A percentile compares a stretch with the other conserved stretches of the same genome.
Evolutionary conservation across 2,329 filamentous ascomycete species (phyloP).

Genomic region (Magnaporthiopsis rhizophila): DNA sequence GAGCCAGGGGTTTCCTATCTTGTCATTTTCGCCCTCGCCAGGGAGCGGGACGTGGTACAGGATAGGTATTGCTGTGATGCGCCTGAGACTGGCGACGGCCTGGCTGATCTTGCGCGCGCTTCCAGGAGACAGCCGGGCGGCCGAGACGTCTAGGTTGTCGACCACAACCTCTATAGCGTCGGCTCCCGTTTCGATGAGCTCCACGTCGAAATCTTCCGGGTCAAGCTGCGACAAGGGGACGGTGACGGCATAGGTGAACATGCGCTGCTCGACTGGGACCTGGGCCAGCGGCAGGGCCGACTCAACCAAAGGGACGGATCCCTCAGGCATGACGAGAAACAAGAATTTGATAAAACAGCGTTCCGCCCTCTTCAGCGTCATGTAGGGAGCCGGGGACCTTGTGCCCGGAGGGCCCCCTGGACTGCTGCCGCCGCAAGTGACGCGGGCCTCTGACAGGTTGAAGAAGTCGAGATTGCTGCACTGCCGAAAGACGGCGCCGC

Average conservation of each 20-base stretch:
- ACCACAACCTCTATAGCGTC: conserved; percentile 60
- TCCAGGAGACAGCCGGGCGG: conserved; percentile 17
- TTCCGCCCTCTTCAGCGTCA: conserved; percentile 61
- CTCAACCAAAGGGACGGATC: conserved; percentile 49
- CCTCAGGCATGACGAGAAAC: conserved; percentile 47
- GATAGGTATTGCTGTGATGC: conserved; percentile 53
- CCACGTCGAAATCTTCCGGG: conserved; percentile 46
- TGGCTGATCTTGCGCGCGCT: conserved; percentile 46
- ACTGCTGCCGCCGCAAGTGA: conserved; percentile 18
- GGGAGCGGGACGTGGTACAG: conserved; percentile 40
- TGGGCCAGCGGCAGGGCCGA: conserved; percentile 58
- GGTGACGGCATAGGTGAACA: conserved; percentile 60
- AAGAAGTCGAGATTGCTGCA: conserved; percentile 72
- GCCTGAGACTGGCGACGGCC: conserved; percentile 50
- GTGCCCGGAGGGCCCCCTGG: conserved; percentile 24
- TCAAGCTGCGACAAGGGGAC: conserved; percentile 51
- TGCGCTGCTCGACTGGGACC: conserved; percentile 50
- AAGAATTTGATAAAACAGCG: conserved; percentile 63
- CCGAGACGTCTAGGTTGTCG: conserved; percentile 24
- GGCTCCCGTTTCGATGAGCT: conserved; percentile 56
- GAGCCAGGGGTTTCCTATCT: conserved; percentile 16
- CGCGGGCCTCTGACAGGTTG: conserved; percentile 55
- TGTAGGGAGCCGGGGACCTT: conserved; percentile 45
- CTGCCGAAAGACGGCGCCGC: conserved; percentile 49
- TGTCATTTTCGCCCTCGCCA: conserved; percentile 18